Percentiles rank a stretch among this genome's conserved stretches.
Conservation (phyloP, 257 asterid species). For the Perilla frutescens region DNA sequence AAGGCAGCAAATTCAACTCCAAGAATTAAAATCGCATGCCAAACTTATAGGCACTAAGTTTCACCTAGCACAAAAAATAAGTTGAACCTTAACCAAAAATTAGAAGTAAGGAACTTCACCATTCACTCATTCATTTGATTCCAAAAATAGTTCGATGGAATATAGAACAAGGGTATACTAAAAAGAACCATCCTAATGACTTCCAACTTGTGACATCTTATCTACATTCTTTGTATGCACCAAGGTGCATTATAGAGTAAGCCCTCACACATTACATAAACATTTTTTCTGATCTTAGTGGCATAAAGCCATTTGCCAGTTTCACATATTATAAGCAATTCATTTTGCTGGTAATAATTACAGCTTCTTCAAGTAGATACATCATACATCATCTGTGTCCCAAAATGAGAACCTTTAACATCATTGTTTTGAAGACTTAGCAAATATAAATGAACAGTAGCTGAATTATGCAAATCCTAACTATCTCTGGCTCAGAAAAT, state of each 20-base stretch:
- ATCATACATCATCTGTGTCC: not conserved
- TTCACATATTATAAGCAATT: not conserved
- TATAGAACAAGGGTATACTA: not conserved
- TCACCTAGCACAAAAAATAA: not conserved
- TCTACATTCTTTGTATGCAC: not conserved
- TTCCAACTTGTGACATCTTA: constrained; percentile 1
- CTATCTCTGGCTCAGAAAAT: not conserved
- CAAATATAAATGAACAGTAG: not conserved
- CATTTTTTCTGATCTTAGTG: not conserved
- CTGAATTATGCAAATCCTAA: constrained; percentile 2
- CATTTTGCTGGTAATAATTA: not conserved
- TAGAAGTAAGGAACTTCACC: not conserved
- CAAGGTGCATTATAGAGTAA: not conserved
- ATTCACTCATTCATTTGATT: not conserved
- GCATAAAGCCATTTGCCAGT: not conserved
- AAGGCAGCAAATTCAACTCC: not conserved
- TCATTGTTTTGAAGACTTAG: not conserved
- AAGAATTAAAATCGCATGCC: not conserved
- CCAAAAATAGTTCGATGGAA: not conserved
- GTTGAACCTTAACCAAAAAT: not conserved
- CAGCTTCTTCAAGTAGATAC: not conserved
- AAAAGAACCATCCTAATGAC: not conserved
- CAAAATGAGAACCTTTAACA: not conserved
- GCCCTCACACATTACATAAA: not conserved
- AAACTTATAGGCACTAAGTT: constrained; percentile 9